These are phyloP conservation scores for Vairimorpha necatrix DNA, from an alignment of 371 early-diverging fungal species.

Conservation along the genomic window DNA sequence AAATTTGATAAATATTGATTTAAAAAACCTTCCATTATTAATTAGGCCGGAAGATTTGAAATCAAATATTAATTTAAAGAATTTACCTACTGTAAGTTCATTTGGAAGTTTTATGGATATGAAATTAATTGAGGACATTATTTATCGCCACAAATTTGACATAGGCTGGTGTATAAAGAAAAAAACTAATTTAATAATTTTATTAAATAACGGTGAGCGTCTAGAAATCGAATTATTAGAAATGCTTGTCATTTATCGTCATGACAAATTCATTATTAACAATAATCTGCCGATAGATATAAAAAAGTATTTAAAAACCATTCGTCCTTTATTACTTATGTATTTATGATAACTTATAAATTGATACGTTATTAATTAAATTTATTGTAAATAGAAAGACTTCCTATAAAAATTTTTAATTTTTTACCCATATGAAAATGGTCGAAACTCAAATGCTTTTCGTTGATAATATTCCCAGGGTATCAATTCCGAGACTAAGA, in stretches of 20 bases:
- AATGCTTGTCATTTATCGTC: neutral
- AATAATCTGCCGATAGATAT: slow-evolving; percentile 17
- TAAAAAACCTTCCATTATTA: neutral
- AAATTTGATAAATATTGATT: neutral
- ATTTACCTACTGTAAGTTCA: neutral
- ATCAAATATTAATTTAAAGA: neutral
- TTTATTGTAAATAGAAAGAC: too few relatives aligned
- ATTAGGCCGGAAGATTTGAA: neutral
- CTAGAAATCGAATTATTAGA: slow-evolving; percentile 10
- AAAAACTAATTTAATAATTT: neutral
- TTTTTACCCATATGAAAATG: neutral
- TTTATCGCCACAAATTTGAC: neutral
- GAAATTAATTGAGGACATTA: neutral
- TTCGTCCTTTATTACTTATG: neutral
- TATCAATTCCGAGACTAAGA: slow-evolving; percentile 65
- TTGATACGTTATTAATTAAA: too few relatives aligned
- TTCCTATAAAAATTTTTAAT: neutral
- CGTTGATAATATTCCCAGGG: slow-evolving; percentile 76
- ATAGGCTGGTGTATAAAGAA: slow-evolving; percentile 29
- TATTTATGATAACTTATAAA: too few relatives aligned
- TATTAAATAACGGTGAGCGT: slow-evolving; percentile 13
- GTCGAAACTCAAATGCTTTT: slow-evolving; percentile 38
- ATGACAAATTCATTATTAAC: neutral
- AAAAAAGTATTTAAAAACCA: slow-evolving; percentile 5
- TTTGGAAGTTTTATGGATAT: slow-evolving; percentile 14